Evolutionary conservation across 2,329 filamentous ascomycete genomes (phyloP).

Genomic region (Paecilomyces niveus): DNA sequence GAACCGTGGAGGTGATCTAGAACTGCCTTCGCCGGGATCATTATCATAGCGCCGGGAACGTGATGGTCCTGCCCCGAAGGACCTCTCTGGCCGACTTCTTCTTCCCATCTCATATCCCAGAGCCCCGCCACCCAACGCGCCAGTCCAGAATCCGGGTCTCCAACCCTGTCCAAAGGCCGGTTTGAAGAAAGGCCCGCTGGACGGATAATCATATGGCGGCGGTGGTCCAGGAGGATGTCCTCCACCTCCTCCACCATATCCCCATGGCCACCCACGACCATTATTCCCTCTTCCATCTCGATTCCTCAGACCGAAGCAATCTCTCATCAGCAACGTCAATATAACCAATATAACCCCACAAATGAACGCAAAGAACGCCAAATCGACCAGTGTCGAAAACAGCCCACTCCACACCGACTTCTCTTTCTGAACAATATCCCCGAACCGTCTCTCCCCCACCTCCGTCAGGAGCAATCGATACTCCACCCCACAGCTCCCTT

Average conservation of each 20-base stretch:
- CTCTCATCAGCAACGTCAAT: slow-evolving; percentile 12
- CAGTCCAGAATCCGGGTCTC: slow-evolving; percentile 43
- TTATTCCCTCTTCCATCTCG: slow-evolving; percentile 18
- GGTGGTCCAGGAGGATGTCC: slow-evolving; percentile 28
- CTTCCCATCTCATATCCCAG: slow-evolving; percentile 37
- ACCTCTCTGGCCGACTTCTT: slow-evolving; percentile 11
- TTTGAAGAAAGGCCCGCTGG: slow-evolving; percentile 12
- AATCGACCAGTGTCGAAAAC: slow-evolving; percentile 2
- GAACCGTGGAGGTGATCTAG: slow-evolving; percentile 24
- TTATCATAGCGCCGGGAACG: slow-evolving; percentile 9
- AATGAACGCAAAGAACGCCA: slow-evolving; percentile 26
- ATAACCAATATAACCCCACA: slow-evolving; percentile 18
- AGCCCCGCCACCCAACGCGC: slow-evolving; percentile 34
- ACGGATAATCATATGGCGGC: slow-evolving; percentile 32
- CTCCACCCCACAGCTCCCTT: slow-evolving; percentile 87
- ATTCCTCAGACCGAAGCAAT: slow-evolving; percentile 16
- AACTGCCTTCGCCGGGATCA: slow-evolving; percentile 27
- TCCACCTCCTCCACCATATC: slow-evolving; percentile 25
- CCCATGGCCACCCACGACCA: slow-evolving; percentile 16
- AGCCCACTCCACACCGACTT: slow-evolving; percentile 13
- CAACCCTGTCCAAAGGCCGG: slow-evolving; percentile 21
- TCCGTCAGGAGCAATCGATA: slow-evolving; percentile 75
- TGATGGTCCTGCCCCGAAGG: slow-evolving; percentile 10
- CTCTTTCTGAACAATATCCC: slow-evolving; percentile 41
- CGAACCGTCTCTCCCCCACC: slow-evolving; percentile 65